Conservation (phyloP, 257 asterid genomes). For the Nyctanthes arbortristis region DNA sequence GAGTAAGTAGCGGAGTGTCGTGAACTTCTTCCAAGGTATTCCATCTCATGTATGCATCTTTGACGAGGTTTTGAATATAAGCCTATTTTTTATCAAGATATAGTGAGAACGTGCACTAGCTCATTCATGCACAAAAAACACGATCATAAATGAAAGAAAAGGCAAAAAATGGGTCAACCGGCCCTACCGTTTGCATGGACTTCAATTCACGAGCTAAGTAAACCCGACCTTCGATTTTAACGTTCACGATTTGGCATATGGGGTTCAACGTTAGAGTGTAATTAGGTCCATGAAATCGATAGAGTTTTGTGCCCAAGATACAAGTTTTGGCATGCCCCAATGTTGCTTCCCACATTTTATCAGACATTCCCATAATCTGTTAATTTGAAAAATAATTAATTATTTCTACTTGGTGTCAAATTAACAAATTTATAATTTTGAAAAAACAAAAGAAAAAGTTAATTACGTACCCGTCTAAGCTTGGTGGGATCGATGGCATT, state of each 20-base stretch:
- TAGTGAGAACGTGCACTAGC: neutral
- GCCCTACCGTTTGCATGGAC: conserved; percentile 32
- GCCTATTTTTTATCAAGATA: conserved; percentile 19
- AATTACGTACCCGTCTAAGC: conserved; percentile 46
- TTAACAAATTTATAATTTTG: neutral
- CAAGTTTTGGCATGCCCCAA: conserved; percentile 63
- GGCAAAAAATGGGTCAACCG: too few species aligned
- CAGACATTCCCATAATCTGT: conserved; percentile 80
- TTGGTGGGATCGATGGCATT: conserved; percentile 33
- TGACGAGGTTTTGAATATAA: conserved; percentile 42
- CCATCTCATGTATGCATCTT: conserved; percentile 61
- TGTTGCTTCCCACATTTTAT: conserved; percentile 64
- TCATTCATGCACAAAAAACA: neutral
- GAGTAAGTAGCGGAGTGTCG: conserved; percentile 39
- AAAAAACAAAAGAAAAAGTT: neutral
- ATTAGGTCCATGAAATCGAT: conserved; percentile 33
- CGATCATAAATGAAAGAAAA: too few species aligned
- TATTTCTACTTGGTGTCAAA: neutral
- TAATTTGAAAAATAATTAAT: neutral
- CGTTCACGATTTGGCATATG: conserved; percentile 52
- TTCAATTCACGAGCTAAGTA: conserved; percentile 27
- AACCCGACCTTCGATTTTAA: conserved; percentile 36
- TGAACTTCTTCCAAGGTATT: conserved; percentile 45
- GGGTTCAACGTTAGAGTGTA: conserved; percentile 41
- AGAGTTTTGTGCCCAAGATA: conserved; percentile 55